phyloP scores from a whole-genome alignment of 345 rosid species.

The Excoecaria cochinchinensis region DNA sequence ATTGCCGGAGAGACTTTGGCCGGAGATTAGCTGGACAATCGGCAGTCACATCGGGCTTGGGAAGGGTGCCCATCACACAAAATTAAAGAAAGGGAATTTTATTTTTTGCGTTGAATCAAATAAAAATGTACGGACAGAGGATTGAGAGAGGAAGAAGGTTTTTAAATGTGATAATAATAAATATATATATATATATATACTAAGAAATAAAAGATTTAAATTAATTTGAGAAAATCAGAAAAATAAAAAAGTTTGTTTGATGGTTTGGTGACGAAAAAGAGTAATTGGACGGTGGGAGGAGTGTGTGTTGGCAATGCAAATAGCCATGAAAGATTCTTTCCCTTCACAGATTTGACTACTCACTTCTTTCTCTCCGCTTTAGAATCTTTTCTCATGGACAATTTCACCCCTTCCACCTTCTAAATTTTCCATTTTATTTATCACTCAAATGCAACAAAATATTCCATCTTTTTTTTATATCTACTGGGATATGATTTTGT shows the following conservation, averaged over 20 bases:
- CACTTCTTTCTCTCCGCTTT: not conserved
- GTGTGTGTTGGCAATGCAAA: too few species aligned
- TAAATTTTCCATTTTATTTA: not conserved
- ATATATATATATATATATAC: too few species aligned
- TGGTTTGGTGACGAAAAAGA: too few species aligned
- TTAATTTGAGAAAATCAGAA: too few species aligned
- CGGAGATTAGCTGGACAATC: not conserved
- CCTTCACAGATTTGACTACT: too few species aligned
- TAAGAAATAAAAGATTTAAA: too few species aligned
- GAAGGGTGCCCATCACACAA: constrained; percentile 12
- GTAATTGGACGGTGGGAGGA: not conserved
- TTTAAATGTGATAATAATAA: too few species aligned
- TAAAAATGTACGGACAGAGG: not conserved
- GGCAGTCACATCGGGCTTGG: not conserved
- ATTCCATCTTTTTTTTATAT: not conserved
- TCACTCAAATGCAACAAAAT: too few species aligned
- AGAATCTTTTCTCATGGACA: not conserved
- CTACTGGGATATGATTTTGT: too few species aligned
- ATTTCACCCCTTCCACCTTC: too few species aligned
- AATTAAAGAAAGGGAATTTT: not conserved
- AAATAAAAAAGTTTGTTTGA: too few species aligned
- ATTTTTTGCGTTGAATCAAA: not conserved
- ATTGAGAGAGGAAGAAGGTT: not conserved
- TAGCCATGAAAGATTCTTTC: too few species aligned
- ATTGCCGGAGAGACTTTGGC: not conserved